Base-by-base conservation (phyloP, 1,139 yeast genomes). In the Yamadazyma pseudoaaseri region DNA sequence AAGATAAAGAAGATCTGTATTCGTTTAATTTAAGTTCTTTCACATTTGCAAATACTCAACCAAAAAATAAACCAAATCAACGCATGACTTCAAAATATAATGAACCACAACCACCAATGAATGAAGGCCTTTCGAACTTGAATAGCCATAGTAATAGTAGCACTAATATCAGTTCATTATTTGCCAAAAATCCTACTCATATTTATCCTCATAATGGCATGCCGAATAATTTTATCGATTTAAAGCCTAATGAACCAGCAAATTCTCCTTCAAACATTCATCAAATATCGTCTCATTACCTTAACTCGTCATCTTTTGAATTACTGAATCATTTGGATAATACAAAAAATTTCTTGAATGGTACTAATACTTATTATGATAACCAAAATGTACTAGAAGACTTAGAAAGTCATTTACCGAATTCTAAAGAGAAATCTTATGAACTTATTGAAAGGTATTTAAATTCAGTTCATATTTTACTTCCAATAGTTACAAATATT, bases 381-480 rank as follows among this genome's bases (percentile, higher is more conserved):
- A 66, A 65, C 39, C 62, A 57, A 14, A 54, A 62, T 37, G 49
- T 69, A n/a, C 48, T 65, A 12, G 62, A 53, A 16, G 70, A 64
- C 30, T 51, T 69, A 26, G 41, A 57, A 18, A 56, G 52, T 16
- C 60, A 60, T 40, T 43, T 67, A 11, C 73, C 73, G 1, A 45
- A 48, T 3, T 44, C 72, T 2, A 63, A 58, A 34, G 72, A 68
- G 37, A 62, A 79, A 38, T 74, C 79, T 0, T 66, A 60, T 42
- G 78, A 74, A 39, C 53, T 77, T 28, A 58, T 76, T 4, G 63
- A 65, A 27, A 59, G 76, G 16, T 78, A 73, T 43, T 52, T 70
- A 14, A 66, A 63, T 32, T 73, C 79, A 2, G 76, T 78, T 16
- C 81, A 76, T 45, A 70, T 77, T 4, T 52, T 78, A 12, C 49